Percentiles rank a stretch among this genome's conserved stretches.
Conservation (phyloP, 2,329 filamentous ascomycete species). For the Polytolypa hystricis region DNA sequence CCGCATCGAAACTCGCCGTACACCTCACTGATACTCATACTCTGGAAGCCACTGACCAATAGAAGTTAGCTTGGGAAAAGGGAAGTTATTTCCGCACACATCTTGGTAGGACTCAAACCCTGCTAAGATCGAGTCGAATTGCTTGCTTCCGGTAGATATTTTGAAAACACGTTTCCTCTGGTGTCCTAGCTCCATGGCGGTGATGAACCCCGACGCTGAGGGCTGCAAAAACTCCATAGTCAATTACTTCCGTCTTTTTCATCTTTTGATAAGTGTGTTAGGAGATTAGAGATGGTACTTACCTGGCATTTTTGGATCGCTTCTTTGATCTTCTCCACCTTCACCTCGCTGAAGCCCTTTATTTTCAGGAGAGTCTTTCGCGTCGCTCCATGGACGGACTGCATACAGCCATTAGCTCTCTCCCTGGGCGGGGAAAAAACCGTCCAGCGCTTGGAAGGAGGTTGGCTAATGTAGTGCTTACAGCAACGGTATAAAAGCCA, state of each 20-base stretch:
- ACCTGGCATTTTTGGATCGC: conserved; percentile 52
- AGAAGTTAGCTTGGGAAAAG: neutral
- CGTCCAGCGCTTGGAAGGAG: too few species aligned
- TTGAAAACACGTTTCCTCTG: conserved; percentile 52
- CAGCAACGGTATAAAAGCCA: conserved; percentile 53
- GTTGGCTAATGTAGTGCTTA: conserved; percentile 23
- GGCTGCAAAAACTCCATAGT: conserved; percentile 43
- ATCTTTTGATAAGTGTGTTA: conserved; percentile 1
- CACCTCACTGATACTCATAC: conserved; percentile 54
- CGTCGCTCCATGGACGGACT: conserved; percentile 51
- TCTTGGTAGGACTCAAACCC: conserved; percentile 40
- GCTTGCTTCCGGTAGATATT: conserved; percentile 60
- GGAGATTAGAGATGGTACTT: conserved; percentile 12
- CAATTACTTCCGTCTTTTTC: too few species aligned
- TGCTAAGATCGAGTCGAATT: conserved; percentile 53
- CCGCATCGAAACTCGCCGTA: conserved; percentile 44
- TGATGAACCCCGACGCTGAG: conserved; percentile 50
- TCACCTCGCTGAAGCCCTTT: conserved; percentile 59
- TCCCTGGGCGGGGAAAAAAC: too few species aligned
- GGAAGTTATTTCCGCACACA: neutral
- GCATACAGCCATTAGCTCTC: conserved; percentile 2
- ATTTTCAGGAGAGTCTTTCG: conserved; percentile 52
- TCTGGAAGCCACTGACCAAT: conserved; percentile 50
- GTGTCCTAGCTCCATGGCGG: conserved; percentile 52
- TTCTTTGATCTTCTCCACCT: conserved; percentile 61